Evolutionary conservation across 805 yeast genomes (phyloP), one percentile per base, ranked within the genome.

Genomic region (Hyphopichia homilentoma): DNA sequence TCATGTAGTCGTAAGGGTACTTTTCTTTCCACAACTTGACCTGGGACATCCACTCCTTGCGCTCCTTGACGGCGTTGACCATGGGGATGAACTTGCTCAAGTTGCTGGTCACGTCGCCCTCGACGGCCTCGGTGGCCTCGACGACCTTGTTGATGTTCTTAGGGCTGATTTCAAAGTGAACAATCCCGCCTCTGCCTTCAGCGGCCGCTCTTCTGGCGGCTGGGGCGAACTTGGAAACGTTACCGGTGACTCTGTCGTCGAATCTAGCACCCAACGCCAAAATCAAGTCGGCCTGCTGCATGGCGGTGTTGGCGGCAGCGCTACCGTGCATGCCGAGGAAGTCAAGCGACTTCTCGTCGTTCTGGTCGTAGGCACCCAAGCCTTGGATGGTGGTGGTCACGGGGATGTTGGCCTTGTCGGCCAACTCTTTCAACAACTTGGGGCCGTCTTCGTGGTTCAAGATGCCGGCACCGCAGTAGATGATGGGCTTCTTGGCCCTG

Each of bases 321-420:
- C 81, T 75, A 44, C 98, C 98, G 64, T 93, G 98, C 98, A 93
- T 93, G 50, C 98, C 98, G 46, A 93, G 75, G 94, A 93, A 87
- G 61, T 90, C 96, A 45, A 93, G 65, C 16, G 96, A 82, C 61
- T 88, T 87, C 44, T 80, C 81, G 63, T 89, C 95, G 41, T 72
- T 75, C 68, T 93, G 97, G 64, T 93, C 96, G 52, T 81, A 93
- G 6, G 94, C 84, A 48, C 98, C 98, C 43, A 93, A 73, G 36
- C 84, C 97, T 65, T 89, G 97, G 36, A 93, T 59, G 32, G 97
- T 84, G 17, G 97, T 93, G 27, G 98, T 90, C 41, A 93, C 98
- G 21, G 98, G 98, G 42, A 93, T 90, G 54, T 75, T 71, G 17
- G 95, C 95, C 65, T 82, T 84, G 39, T 88, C 95, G 43, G 96